A percentile compares a stretch with the other conserved stretches of the same genome.
phyloP scores from a whole-genome alignment of 305 asterid genomes.

The Fraxinus xanthoxyloides region DNA sequence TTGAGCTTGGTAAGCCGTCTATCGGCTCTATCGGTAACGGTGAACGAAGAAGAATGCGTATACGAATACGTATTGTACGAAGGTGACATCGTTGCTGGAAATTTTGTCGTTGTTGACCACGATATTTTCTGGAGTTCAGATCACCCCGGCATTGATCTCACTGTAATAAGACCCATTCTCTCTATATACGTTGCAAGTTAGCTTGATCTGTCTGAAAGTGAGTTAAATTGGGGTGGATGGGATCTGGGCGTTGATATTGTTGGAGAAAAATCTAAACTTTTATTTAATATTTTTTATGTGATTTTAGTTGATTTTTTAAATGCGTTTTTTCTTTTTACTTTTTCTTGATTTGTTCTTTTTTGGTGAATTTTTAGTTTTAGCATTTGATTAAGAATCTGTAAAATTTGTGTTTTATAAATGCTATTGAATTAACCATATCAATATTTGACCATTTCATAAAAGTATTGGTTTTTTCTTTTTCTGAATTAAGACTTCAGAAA shows the following conservation, averaged over 20 bases:
- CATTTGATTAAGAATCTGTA: neutral
- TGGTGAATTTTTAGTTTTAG: neutral
- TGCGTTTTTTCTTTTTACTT: too few species aligned
- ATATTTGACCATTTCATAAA: neutral
- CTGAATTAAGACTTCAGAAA: neutral
- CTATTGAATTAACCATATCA: neutral
- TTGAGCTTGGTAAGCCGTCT: constrained; percentile 37
- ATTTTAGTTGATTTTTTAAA: neutral
- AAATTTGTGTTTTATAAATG: neutral
- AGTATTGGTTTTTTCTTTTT: neutral
- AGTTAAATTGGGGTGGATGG: neutral
- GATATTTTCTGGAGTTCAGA: constrained; percentile 91
- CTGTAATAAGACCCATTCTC: constrained; percentile 31
- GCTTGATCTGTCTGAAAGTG: neutral
- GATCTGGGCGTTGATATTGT: neutral
- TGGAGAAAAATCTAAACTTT: neutral
- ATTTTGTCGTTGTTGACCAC: constrained; percentile 92
- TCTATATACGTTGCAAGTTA: neutral
- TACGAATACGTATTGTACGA: constrained; percentile 87
- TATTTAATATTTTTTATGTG: neutral
- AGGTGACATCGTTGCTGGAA: constrained; percentile 82
- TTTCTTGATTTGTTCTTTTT: neutral
- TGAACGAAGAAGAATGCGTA: constrained; percentile 73
- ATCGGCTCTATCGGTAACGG: constrained; percentile 73
- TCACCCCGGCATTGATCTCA: constrained; percentile 90